A percentile compares a stretch with the other conserved stretches of the same genome.
These are phyloP conservation scores for Ceriops tagal DNA, from an alignment of 345 rosid species.

Conservation along the genomic window DNA sequence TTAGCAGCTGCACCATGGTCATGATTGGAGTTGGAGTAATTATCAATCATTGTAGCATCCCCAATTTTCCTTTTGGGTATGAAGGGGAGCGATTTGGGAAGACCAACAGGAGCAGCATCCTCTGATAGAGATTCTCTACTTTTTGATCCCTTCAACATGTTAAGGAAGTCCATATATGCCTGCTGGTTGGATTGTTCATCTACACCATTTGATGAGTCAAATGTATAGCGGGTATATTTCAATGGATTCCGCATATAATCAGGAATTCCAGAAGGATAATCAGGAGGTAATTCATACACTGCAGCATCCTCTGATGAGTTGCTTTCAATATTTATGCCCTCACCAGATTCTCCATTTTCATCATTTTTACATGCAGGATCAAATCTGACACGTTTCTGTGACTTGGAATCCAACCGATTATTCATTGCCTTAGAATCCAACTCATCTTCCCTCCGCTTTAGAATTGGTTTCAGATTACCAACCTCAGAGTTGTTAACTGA, in stretches of 20 bases:
- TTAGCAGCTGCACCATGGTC: conserved; percentile 23
- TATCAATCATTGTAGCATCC: conserved; percentile 22
- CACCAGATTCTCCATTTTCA: conserved; percentile 17
- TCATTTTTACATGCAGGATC: conserved; percentile 21
- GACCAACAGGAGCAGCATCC: conserved; percentile 20
- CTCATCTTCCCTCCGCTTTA: conserved; percentile 63
- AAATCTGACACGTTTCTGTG: conserved; percentile 24
- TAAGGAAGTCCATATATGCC: conserved; percentile 25
- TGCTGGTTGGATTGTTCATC: conserved; percentile 22
- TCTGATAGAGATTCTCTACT: conserved; percentile 5
- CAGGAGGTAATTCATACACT: conserved; percentile 18
- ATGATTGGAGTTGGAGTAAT: conserved; percentile 21
- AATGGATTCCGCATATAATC: conserved; percentile 30
- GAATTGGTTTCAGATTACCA: conserved; percentile 54
- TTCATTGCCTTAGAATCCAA: conserved; percentile 5
- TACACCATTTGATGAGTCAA: conserved; percentile 16
- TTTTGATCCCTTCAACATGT: conserved; percentile 13
- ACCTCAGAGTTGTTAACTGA: conserved; percentile 31
- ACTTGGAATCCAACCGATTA: conserved; percentile 10
- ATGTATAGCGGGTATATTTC: conserved; percentile 21
- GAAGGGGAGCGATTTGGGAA: conserved; percentile 17
- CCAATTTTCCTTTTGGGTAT: conserved; percentile 30
- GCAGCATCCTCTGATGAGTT: conserved; percentile 12
- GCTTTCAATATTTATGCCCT: conserved; percentile 5
- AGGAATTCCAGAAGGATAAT: conserved; percentile 31